Conservation (phyloP, 371 early-diverging fungal species). For the Actinomucor elegans region DNA sequence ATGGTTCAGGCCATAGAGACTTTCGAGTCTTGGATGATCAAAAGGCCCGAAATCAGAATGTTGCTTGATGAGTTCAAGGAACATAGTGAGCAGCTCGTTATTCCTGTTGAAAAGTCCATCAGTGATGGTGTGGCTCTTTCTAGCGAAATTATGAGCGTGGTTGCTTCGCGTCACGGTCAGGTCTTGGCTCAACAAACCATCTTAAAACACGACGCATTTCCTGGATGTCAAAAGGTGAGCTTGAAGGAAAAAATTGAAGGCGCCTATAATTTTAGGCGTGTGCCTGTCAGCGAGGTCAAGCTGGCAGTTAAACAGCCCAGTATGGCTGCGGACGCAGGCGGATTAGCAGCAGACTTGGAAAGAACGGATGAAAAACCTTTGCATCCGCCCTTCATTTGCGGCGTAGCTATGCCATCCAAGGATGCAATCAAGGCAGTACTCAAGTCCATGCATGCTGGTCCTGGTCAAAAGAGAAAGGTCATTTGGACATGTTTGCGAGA, state of each 20-base stretch:
- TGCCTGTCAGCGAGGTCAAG: constrained; percentile 28
- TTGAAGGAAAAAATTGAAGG: constrained; percentile 59
- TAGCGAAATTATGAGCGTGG: constrained; percentile 55
- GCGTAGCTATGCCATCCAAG: constrained; percentile 68
- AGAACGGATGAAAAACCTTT: constrained; percentile 3
- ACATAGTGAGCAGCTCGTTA: constrained; percentile 18
- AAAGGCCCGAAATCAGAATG: constrained; percentile 51
- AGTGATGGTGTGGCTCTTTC: constrained; percentile 63
- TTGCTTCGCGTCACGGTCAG: constrained; percentile 47
- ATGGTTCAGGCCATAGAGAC: constrained; percentile 15
- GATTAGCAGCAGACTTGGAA: constrained; percentile 16
- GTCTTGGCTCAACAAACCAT: constrained; percentile 59
- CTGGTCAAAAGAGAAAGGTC: constrained; percentile 47
- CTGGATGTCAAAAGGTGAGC: constrained; percentile 61
- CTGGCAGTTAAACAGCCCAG: constrained; percentile 24
- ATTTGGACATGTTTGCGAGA: constrained; percentile 76
- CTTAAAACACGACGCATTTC: constrained; percentile 60
- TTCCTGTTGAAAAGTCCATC: constrained; percentile 49
- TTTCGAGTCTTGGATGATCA: constrained; percentile 49
- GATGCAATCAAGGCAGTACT: constrained; percentile 57
- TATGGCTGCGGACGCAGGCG: constrained; percentile 40
- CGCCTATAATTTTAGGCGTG: constrained; percentile 55
- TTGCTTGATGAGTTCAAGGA: constrained; percentile 42
- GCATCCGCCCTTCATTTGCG: constrained; percentile 51
- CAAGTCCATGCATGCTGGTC: constrained; percentile 51